phyloP scores from a whole-genome alignment of 2,329 filamentous ascomycete genomes.

The Trichoderma guizhouense region DNA sequence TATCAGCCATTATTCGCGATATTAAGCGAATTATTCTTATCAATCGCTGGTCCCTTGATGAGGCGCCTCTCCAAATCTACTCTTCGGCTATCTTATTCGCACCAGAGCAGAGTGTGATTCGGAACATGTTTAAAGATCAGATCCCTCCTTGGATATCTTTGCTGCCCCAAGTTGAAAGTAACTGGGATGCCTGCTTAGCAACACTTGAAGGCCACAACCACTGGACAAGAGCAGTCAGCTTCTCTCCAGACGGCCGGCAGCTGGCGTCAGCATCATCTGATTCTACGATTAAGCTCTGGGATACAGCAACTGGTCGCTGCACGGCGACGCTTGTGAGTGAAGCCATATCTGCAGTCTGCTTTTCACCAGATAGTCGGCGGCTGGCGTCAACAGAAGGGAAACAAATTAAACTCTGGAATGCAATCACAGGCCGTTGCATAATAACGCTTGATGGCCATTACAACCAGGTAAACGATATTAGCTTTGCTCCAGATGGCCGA shows the following conservation, averaged over 20 bases:
- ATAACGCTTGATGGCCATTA: not conserved
- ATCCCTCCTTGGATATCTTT: not conserved
- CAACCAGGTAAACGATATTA: accelerated
- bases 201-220: not conserved
- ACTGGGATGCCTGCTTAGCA: not conserved
- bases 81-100: not conserved
- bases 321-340: not conserved
- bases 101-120: not conserved
- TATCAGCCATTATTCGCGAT: not conserved
- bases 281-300: not conserved
- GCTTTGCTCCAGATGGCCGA: not conserved
- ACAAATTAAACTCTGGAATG: not conserved
- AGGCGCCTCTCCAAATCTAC: not conserved
- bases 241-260: not conserved
- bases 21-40: not conserved
- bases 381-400: not conserved
- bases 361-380: not conserved
- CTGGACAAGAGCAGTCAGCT: not conserved
- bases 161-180: not conserved
- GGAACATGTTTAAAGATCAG: not conserved
- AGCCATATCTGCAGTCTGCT: not conserved
- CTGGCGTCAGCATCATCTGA: not conserved
- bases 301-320: not conserved
- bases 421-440: not conserved
- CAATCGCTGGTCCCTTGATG: not conserved